phyloP scores from a whole-genome alignment of 208 protist genomes.

The Trypanosomatidae sp. region DNA sequence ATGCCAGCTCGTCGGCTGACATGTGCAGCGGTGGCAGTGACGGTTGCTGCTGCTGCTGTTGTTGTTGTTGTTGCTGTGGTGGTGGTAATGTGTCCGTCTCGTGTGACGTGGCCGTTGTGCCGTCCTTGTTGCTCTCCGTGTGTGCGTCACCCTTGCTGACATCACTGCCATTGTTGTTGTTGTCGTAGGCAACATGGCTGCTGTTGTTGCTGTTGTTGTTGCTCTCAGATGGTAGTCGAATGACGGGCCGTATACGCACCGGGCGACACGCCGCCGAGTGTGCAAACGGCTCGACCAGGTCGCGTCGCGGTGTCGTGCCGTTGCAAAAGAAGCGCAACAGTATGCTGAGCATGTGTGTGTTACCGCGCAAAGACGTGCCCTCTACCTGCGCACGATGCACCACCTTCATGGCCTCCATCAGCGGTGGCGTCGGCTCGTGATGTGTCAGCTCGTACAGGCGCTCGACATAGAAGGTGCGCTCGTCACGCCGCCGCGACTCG shows the following conservation, averaged over 20 bases:
- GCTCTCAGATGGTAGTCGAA: not conserved
- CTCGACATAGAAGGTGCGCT: slow-evolving; percentile 54
- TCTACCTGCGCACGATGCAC: slow-evolving; percentile 74
- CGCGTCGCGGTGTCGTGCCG: slow-evolving; percentile 25
- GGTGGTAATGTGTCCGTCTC: slow-evolving; percentile 7
- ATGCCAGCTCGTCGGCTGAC: slow-evolving; percentile 17
- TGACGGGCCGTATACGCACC: slow-evolving; percentile 6
- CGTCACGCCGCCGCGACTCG: slow-evolving; percentile 28
- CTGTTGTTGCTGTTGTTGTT: not conserved
- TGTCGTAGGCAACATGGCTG: not conserved
- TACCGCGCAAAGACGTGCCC: slow-evolving; percentile 51
- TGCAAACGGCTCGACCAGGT: slow-evolving; percentile 31
- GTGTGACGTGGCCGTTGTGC: not conserved
- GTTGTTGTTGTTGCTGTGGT: not conserved
- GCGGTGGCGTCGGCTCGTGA: slow-evolving; percentile 6
- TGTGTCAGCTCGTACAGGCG: slow-evolving; percentile 39
- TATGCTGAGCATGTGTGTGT: slow-evolving; percentile 40
- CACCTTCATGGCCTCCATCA: slow-evolving; percentile 64
- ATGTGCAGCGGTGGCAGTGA: too few relatives aligned
- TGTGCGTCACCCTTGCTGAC: not conserved
- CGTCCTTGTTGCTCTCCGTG: not conserved
- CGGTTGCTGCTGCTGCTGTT: too few relatives aligned
- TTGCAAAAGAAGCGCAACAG: slow-evolving; percentile 56
- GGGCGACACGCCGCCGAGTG: slow-evolving; percentile 29
- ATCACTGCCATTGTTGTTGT: not conserved